phyloP scores from a whole-genome alignment of 2,329 filamentous ascomycete species.

The Talaromyces islandicus region DNA sequence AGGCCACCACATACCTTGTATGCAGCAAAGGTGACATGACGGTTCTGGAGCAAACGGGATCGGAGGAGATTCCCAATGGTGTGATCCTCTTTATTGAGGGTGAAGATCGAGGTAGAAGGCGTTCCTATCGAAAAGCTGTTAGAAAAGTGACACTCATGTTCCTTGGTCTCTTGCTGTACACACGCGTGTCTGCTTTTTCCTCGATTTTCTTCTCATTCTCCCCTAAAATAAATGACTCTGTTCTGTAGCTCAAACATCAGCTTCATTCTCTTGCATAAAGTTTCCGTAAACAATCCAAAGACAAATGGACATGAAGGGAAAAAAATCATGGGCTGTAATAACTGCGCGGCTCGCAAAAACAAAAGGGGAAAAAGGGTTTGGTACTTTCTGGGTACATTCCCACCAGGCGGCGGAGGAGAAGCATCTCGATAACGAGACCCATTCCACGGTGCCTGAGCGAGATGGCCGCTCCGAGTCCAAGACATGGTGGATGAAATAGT shows the following conservation, averaged over 20 bases:
- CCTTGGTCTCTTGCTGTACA: conserved; percentile 28
- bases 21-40: conserved; percentile 80
- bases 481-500: neutral
- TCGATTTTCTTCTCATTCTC: conserved; percentile 93
- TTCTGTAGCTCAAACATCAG: conserved; percentile 49
- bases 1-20: conserved; percentile 63
- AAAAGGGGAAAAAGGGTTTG: neutral
- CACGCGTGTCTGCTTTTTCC: conserved; percentile 82
- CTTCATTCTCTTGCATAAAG: neutral
- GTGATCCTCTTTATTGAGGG: conserved; percentile 94
- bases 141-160: neutral
- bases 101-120: conserved; percentile 91
- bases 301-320: neutral
- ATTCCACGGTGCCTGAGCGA: conserved; percentile 5
- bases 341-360: too few species aligned
- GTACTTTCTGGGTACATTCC: conserved; percentile 8
- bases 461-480: conserved; percentile 4
- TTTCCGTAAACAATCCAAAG: neutral
- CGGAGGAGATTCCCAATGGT: conserved; percentile 87
- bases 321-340: neutral
- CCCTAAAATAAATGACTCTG: conserved; percentile 84
- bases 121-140: conserved; percentile 55
- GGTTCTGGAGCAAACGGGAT: conserved; percentile 76
- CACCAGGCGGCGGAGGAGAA: conserved; percentile 7
- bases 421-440: conserved; percentile 7